Evolutionary conservation across 305 asterid genomes (phyloP).

Genomic region (Fraxinus platypoda): DNA sequence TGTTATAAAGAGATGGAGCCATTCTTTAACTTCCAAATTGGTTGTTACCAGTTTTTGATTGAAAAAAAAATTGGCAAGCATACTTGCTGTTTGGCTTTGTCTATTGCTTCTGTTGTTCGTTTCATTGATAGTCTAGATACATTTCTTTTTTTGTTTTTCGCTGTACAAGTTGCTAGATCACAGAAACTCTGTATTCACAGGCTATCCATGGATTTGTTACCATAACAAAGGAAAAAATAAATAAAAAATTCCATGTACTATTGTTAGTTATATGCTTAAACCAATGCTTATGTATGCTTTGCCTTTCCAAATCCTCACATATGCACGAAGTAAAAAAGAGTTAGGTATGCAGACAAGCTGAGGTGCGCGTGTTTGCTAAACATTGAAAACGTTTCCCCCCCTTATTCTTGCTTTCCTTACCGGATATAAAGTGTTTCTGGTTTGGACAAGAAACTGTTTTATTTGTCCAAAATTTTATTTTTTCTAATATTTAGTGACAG

Average conservation of each 20-base stretch:
- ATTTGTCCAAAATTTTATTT: slow-evolving; percentile 46
- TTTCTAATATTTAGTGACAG: slow-evolving; percentile 77
- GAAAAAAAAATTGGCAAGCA: not conserved
- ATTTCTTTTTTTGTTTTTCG: not conserved
- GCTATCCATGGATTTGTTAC: not conserved
- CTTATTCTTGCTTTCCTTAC: not conserved
- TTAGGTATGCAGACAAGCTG: not conserved
- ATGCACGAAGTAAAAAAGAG: not conserved
- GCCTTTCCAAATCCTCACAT: slow-evolving; percentile 10
- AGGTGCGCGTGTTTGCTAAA: slow-evolving; percentile 6
- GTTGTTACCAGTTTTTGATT: slow-evolving; percentile 12
- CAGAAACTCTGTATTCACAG: not conserved
- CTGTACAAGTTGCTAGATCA: not conserved
- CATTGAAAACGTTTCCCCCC: slow-evolving; percentile 8
- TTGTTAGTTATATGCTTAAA: not conserved
- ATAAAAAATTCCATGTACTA: not conserved
- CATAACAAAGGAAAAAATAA: not conserved
- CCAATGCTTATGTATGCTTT: not conserved
- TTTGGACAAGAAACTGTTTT: slow-evolving; percentile 23
- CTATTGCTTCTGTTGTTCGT: not conserved
- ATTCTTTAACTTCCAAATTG: slow-evolving; percentile 4
- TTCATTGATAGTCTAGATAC: not conserved
- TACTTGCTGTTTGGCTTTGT: not conserved
- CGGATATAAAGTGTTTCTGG: not conserved
- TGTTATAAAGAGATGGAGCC: not conserved